Conservation (phyloP, 352 stramenopile species). For the Globisporangium camurandrum region DNA sequence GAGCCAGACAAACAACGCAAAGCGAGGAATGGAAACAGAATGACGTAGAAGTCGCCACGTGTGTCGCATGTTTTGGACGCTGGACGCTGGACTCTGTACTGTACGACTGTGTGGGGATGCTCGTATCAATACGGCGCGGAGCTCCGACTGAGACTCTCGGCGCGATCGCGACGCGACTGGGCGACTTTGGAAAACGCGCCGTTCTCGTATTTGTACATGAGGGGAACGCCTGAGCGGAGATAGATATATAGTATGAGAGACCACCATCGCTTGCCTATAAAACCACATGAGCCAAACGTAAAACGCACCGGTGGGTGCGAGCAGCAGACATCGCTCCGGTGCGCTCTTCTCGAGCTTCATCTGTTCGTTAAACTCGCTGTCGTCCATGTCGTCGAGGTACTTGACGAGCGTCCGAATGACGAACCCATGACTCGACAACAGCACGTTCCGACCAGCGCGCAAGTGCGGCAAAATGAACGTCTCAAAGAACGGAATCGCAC, state of each 20-base stretch:
- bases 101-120: too few species aligned
- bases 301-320: slow-evolving; percentile 61
- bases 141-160: slow-evolving; percentile 65
- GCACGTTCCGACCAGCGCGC: slow-evolving; percentile 59
- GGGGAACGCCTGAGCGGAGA: slow-evolving; percentile 41
- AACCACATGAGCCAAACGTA: background rate
- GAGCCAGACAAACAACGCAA: too few species aligned
- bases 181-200: slow-evolving; percentile 64
- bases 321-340: slow-evolving; percentile 60
- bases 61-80: too few species aligned
- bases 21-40: too few species aligned
- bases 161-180: slow-evolving; percentile 61
- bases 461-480: slow-evolving; percentile 72
- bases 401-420: slow-evolving; percentile 85
- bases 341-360: slow-evolving; percentile 81
- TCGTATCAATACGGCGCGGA: slow-evolving; percentile 70
- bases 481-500: slow-evolving; percentile 71
- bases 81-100: too few species aligned
- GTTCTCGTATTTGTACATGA: slow-evolving; percentile 81
- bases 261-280: background rate
- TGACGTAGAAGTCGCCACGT: too few species aligned
- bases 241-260: background rate
- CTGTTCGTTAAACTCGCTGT: slow-evolving; percentile 65
- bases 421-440: slow-evolving; percentile 78
- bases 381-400: slow-evolving; percentile 71